Conservation (phyloP, 805 yeast species). For the Metschnikowia picachoensis region DNA sequence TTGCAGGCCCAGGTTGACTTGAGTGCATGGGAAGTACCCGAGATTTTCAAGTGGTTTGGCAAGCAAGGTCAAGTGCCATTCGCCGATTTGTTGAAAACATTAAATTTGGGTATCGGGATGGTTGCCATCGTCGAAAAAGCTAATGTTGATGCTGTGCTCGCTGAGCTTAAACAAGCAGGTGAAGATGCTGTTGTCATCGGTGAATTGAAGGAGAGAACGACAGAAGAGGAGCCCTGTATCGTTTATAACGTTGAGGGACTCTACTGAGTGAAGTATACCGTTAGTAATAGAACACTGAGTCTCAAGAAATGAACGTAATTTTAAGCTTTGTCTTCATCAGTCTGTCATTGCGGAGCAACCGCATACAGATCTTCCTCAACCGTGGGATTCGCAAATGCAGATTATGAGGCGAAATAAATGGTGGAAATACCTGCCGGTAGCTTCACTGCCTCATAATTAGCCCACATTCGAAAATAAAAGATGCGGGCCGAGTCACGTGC, state of each 20-base stretch:
- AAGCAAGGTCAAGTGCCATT: constrained; percentile 86
- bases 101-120: constrained; percentile 97
- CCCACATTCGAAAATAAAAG: neutral
- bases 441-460: neutral
- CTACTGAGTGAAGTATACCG: constrained; percentile 8
- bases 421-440: too few species aligned
- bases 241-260: constrained; percentile 32
- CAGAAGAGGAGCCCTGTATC: constrained; percentile 56
- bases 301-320: too few species aligned
- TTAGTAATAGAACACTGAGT: neutral
- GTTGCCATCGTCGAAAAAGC: constrained; percentile 73
- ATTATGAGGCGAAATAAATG: too few species aligned
- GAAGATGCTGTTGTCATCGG: constrained; percentile 64
- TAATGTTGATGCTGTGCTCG: constrained; percentile 55
- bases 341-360: too few species aligned
- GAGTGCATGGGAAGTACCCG: constrained; percentile 77
- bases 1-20: constrained; percentile 81
- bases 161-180: constrained; percentile 56
- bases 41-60: constrained; percentile 92
- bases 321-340: too few species aligned
- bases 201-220: constrained; percentile 34
- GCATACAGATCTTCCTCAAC: too few species aligned
- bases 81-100: constrained; percentile 80
- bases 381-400: too few species aligned
- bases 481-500: constrained; percentile 3